Base-by-base conservation (phyloP, 192 early-diverging fungal species). In the Globomyces pollinis-pini region DNA sequence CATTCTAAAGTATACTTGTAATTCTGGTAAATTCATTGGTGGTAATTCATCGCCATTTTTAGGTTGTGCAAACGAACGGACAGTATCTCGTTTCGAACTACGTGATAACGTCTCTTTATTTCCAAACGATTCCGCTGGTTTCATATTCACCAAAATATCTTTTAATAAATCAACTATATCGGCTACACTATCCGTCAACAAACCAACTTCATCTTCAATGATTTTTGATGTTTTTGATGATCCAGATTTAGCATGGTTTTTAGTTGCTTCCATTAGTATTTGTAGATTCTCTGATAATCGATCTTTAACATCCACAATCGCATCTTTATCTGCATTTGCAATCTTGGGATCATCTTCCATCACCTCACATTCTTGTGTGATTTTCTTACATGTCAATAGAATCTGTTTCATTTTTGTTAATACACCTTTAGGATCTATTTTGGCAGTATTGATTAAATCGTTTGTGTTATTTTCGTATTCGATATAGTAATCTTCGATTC, bases 341-440 rank as follows among this genome's bases (percentile, higher is more conserved):
- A 53, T 21, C 18, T 38, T 58, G 2, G 23, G 52, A 35, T 54
- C 49, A 6, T 61, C 58, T 62, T 66, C 67, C 24, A 64, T 47
- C 15, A 31, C 12, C n/a, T 71, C 68, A 4, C 53, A 44, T 35
- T 71, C 68, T 59, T 72, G 53, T 3, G 69, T 73, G 41, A 71
- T 47, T 16, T 29, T 23, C 49, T 71, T 73, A 49, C 73, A 61
- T 18, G 56, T 38, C 18, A 73, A 24, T 20, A 73, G 35, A 13
- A 73, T 33, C 2, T 38, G 21, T 33, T 71, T 71, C 64, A 73
- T 67, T 5, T 63, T 34, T 13, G 38, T 50, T 15, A 73, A 54
- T n/a, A n/a, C n/a, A n/a, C n/a, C n/a, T n/a, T n/a, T n/a, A n/a
- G n/a, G n/a, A n/a, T n/a, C n/a, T n/a, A n/a, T 45, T 38, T 60